Percentiles rank a stretch among this genome's conserved stretches.
Evolutionary conservation across 2,329 filamentous ascomycete genomes (phyloP).

Genomic region (Gaeumannomyces tritici): DNA sequence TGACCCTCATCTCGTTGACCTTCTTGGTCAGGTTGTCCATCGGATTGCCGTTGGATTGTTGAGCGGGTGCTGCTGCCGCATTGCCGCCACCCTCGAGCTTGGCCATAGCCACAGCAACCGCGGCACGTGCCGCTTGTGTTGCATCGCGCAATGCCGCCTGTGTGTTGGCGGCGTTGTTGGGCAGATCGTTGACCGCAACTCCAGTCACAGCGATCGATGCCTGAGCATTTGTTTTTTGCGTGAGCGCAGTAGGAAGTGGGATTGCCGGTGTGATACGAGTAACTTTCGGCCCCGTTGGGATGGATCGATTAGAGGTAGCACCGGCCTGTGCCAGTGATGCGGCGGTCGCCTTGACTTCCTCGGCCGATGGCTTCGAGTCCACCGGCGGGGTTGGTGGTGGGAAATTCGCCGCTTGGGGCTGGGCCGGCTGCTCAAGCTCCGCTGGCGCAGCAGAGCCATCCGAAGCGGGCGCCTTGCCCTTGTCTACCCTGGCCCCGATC

Average conservation of each 20-base stretch:
- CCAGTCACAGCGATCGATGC: slow-evolving; percentile 1
- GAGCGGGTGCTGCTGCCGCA: slow-evolving; percentile 11
- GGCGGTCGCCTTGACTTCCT: slow-evolving; percentile 41
- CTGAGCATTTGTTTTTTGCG: slow-evolving; percentile 16
- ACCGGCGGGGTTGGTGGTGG: slow-evolving; percentile 51
- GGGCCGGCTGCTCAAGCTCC: slow-evolving; percentile 38
- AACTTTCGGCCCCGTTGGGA: slow-evolving; percentile 37
- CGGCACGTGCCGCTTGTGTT: slow-evolving; percentile 64
- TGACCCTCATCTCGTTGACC: slow-evolving; percentile 67
- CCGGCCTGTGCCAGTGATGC: slow-evolving; percentile 34
- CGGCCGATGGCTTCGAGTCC: slow-evolving; percentile 57
- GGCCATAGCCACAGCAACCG: slow-evolving; percentile 73
- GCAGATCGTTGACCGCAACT: slow-evolving; percentile 3
- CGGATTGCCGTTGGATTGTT: slow-evolving; percentile 30
- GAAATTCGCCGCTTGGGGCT: slow-evolving; percentile 11
- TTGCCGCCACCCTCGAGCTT: slow-evolving; percentile 42
- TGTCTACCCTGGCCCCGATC: slow-evolving; percentile 40
- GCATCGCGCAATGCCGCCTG: slow-evolving; percentile 49
- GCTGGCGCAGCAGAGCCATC: slow-evolving; percentile 27
- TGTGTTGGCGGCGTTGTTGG: slow-evolving; percentile 22
- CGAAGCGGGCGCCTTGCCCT: slow-evolving; percentile 29
- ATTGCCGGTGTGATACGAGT: slow-evolving; percentile 55
- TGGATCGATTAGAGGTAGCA: slow-evolving; percentile 24
- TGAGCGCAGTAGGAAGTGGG: slow-evolving; percentile 44
- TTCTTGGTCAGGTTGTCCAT: slow-evolving; percentile 66